Percentiles rank a stretch among this genome's conserved stretches.
These are phyloP conservation scores for Sporisorium graminicola DNA, from an alignment of 1,284 basidiomycete genomes.

Conservation along the genomic window DNA sequence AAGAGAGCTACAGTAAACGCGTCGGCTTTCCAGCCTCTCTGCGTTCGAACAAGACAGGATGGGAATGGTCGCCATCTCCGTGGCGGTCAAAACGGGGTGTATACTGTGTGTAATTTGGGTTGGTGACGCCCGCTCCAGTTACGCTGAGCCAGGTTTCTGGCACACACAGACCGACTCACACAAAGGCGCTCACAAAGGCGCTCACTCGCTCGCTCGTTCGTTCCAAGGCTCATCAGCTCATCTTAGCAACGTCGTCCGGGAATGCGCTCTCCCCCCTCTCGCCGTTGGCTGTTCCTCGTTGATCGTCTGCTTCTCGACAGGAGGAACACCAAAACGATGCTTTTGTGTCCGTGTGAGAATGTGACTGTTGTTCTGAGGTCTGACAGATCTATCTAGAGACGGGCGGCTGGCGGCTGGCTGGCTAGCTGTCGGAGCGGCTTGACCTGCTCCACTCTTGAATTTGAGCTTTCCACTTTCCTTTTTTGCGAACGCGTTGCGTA, in stretches of 20 bases:
- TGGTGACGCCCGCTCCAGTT: too few relatives aligned
- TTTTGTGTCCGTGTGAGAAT: too few relatives aligned
- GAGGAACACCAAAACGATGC: background rate
- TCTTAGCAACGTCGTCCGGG: too few relatives aligned
- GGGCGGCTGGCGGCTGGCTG: background rate
- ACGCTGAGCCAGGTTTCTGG: too few relatives aligned
- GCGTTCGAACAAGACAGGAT: too few relatives aligned
- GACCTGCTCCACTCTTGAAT: background rate
- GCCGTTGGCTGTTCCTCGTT: too few relatives aligned
- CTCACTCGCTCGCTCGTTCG: too few relatives aligned
- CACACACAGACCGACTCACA: too few relatives aligned
- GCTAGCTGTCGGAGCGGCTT: background rate
- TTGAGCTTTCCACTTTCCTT: background rate
- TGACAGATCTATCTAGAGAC: too few relatives aligned
- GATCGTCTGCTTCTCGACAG: background rate
- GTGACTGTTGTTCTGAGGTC: background rate
- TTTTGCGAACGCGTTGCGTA: constrained; percentile 3
- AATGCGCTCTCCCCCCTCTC: too few relatives aligned
- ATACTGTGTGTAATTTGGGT: background rate
- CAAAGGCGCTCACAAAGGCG: too few relatives aligned
- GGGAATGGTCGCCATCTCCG: background rate
- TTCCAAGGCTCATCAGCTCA: too few relatives aligned
- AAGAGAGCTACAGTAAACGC: constrained; percentile 5
- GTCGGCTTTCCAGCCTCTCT: background rate
- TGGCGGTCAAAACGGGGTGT: background rate